These are phyloP conservation scores for Cryptococcus sp. DNA, from an alignment of 1,284 basidiomycete species.

Conservation along the genomic window DNA sequence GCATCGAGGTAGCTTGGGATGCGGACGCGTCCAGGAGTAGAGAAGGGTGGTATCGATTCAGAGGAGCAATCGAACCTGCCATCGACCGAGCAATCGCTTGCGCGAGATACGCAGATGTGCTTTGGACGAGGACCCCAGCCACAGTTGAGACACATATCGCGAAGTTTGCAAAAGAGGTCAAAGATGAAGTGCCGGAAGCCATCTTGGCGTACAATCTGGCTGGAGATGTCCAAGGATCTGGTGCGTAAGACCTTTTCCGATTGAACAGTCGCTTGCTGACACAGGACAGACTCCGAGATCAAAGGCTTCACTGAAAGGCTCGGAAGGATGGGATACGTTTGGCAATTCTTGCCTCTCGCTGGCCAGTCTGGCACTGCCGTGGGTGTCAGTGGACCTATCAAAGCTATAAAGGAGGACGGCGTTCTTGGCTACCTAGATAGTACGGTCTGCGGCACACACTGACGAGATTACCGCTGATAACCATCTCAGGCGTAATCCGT, in stretches of 20 bases:
- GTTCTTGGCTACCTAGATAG: conserved; percentile 4
- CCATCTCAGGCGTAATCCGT: neutral
- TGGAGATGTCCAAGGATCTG: too few species aligned
- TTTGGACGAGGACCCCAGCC: conserved; percentile 60
- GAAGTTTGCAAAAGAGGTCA: conserved; percentile 9
- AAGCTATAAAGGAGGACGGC: conserved; percentile 6
- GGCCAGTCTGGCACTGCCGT: conserved; percentile 56
- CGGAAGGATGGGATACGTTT: conserved; percentile 53
- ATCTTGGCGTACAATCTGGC: too few species aligned
- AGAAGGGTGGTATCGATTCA: conserved; percentile 89
- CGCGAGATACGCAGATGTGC: conserved; percentile 80
- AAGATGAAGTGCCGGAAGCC: too few species aligned
- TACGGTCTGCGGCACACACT: neutral
- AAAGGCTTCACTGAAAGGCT: conserved; percentile 55
- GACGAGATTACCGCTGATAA: too few species aligned
- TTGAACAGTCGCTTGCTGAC: too few species aligned
- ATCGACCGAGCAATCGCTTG: conserved; percentile 78
- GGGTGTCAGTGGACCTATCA: conserved; percentile 9
- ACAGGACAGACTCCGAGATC: conserved; percentile 42
- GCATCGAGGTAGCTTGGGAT: conserved; percentile 78
- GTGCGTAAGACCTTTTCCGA: neutral
- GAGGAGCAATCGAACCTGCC: conserved; percentile 59
- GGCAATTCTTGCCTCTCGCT: conserved; percentile 56
- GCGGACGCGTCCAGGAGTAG: conserved; percentile 90
- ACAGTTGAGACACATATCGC: conserved; percentile 53